Conservation (phyloP, 2,329 filamentous ascomycete genomes). For the Mycosphaerelloides madeirae region DNA sequence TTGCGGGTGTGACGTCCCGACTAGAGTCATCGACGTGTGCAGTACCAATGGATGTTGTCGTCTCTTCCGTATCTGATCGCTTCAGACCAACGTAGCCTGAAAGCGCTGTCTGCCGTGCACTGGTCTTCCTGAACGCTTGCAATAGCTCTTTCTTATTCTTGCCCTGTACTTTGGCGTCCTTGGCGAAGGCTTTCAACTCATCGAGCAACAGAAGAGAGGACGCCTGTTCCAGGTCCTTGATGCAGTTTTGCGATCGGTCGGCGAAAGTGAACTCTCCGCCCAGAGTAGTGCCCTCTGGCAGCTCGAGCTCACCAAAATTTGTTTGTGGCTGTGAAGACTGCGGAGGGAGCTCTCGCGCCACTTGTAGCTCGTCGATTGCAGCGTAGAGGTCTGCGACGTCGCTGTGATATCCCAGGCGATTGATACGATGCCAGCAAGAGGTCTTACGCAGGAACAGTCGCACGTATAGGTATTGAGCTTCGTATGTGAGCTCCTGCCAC, state of each 20-base stretch:
- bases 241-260: constrained; percentile 67
- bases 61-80: constrained; percentile 58
- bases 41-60: constrained; percentile 44
- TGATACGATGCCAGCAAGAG: constrained; percentile 81
- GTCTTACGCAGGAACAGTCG: constrained; percentile 89
- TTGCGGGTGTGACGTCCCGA: constrained; percentile 37
- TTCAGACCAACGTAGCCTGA: constrained; percentile 59
- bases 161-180: constrained; percentile 78
- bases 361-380: constrained; percentile 64
- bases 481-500: constrained; percentile 72
- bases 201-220: constrained; percentile 77
- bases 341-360: constrained; percentile 51
- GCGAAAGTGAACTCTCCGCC: constrained; percentile 67
- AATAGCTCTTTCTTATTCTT: constrained; percentile 82
- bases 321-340: constrained; percentile 33
- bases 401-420: constrained; percentile 70
- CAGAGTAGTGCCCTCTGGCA: constrained; percentile 47
- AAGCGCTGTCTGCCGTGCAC: constrained; percentile 70
- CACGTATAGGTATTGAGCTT: constrained; percentile 92
- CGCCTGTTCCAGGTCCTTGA: constrained; percentile 76
- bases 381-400: constrained; percentile 71
- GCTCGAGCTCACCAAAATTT: constrained; percentile 48
- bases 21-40: constrained; percentile 24
- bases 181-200: constrained; percentile 78
- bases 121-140: constrained; percentile 66